phyloP scores from a whole-genome alignment of 1,139 yeast genomes.

The Blastobotrys ciferrii region DNA sequence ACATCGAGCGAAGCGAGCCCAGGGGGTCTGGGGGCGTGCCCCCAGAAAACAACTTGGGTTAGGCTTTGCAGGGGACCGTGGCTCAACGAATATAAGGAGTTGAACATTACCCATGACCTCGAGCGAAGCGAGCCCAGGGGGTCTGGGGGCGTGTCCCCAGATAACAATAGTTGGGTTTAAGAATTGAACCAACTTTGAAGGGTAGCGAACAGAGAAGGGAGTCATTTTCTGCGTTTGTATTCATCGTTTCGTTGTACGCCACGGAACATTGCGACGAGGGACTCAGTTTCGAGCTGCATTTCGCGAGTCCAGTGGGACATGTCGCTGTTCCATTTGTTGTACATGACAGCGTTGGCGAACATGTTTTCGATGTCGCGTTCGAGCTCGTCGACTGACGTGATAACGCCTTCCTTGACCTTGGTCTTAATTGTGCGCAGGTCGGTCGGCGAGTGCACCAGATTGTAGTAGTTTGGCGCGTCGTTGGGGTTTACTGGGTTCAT shows the following conservation, averaged over 20 bases:
- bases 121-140: too few species aligned
- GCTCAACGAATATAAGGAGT: too few species aligned
- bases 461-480: constrained; percentile 69
- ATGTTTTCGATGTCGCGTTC: constrained; percentile 70
- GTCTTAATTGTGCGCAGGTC: constrained; percentile 64
- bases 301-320: constrained; percentile 61
- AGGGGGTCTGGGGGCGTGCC: too few species aligned
- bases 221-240: constrained; percentile 9
- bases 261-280: constrained; percentile 36
- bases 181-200: not conserved
- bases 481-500: constrained; percentile 63
- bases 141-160: constrained; percentile 1
- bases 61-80: too few species aligned
- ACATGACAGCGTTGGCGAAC: constrained; percentile 86
- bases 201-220: constrained; percentile 10
- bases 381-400: constrained; percentile 49
- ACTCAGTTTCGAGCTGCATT: constrained; percentile 48
- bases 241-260: constrained; percentile 31
- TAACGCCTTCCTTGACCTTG: constrained; percentile 57
- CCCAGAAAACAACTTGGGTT: too few species aligned
- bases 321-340: constrained; percentile 64
- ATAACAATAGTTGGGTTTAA: not conserved
- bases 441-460: constrained; percentile 60
- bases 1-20: too few species aligned
- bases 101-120: too few species aligned